phyloP scores from a whole-genome alignment of 2,329 filamentous ascomycete species.

The Chaetomiaceae sp. region DNA sequence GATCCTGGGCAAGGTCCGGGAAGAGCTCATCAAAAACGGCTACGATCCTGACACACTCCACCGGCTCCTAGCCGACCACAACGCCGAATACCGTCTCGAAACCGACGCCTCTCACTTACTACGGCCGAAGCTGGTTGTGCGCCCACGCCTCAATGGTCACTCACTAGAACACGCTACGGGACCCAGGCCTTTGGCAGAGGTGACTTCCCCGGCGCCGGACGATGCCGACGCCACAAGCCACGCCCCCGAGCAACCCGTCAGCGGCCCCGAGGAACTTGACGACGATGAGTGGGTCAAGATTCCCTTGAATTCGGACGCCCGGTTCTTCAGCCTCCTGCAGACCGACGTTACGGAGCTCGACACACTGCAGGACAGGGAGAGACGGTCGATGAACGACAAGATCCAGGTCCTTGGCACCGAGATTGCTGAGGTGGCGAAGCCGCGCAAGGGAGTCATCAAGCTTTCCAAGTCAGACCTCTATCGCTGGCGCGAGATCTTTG shows the following conservation, averaged over 20 bases:
- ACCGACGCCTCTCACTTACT: slow-evolving; percentile 20
- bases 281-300: slow-evolving; percentile 57
- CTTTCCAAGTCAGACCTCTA: slow-evolving; percentile 64
- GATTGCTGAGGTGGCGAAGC: slow-evolving; percentile 61
- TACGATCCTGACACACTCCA: slow-evolving; percentile 67
- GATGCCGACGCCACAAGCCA: not conserved
- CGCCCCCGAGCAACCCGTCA: too few species aligned
- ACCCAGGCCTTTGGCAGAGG: slow-evolving; percentile 2
- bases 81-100: slow-evolving; percentile 35
- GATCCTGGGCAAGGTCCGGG: slow-evolving; percentile 74
- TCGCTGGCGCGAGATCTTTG: slow-evolving; percentile 76
- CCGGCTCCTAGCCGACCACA: slow-evolving; percentile 53
- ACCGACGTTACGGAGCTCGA: slow-evolving; percentile 67
- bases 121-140: slow-evolving; percentile 28
- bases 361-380: slow-evolving; percentile 61
- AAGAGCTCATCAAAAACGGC: slow-evolving; percentile 66
- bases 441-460: slow-evolving; percentile 40
- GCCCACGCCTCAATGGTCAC: slow-evolving; percentile 45
- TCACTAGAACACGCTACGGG: slow-evolving; percentile 28
- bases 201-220: not conserved
- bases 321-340: slow-evolving; percentile 76
- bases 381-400: slow-evolving; percentile 57
- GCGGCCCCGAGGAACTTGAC: too few species aligned
- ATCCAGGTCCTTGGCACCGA: slow-evolving; percentile 62
- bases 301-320: slow-evolving; percentile 68